These are phyloP conservation scores for Kwoniella sp. DNA, from an alignment of 768 basidiomycete species.

Conservation along the genomic window DNA sequence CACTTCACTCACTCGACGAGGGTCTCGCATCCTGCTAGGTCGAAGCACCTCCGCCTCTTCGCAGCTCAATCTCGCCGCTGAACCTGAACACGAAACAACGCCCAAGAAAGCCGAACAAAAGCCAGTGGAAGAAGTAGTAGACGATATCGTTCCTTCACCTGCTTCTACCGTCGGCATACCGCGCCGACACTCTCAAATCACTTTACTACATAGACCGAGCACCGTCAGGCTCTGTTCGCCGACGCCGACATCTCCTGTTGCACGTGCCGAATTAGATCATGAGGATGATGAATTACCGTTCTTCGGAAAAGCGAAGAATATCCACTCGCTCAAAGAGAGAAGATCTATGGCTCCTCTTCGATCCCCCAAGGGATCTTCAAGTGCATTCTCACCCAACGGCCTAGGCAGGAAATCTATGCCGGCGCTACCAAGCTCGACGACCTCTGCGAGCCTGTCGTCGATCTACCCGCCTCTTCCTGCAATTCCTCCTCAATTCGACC, in stretches of 20 bases:
- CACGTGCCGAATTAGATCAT: background rate
- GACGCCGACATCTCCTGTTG: slow-evolving; percentile 17
- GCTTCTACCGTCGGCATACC: slow-evolving; percentile 50
- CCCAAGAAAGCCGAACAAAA: slow-evolving; percentile 4
- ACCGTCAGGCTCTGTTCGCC: slow-evolving; percentile 45
- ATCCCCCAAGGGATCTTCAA: slow-evolving; percentile 9
- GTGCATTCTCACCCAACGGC: background rate
- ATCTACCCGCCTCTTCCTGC: slow-evolving; percentile 47
- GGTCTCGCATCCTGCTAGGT: slow-evolving; percentile 27
- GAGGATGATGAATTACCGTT: slow-evolving; percentile 41
- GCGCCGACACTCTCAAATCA: slow-evolving; percentile 37
- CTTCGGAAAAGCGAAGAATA: slow-evolving; percentile 23
- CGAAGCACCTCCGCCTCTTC: slow-evolving; percentile 25
- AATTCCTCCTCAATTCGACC: slow-evolving; percentile 18
- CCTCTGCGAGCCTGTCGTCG: slow-evolving; percentile 29
- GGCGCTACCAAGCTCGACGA: slow-evolving; percentile 16
- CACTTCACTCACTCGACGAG: slow-evolving; percentile 24
- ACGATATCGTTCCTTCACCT: slow-evolving; percentile 37
- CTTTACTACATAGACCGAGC: slow-evolving; percentile 39
- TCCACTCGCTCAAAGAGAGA: slow-evolving; percentile 31
- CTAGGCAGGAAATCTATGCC: slow-evolving; percentile 43
- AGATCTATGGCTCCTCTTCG: slow-evolving; percentile 40
- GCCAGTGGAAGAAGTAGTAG: slow-evolving; percentile 28
- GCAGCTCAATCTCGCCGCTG: slow-evolving; percentile 11
- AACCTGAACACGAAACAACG: background rate